Percentiles rank a stretch among this genome's conserved stretches.
Conservation (phyloP, 306 rosid genomes). For the Rubus idaeus region DNA sequence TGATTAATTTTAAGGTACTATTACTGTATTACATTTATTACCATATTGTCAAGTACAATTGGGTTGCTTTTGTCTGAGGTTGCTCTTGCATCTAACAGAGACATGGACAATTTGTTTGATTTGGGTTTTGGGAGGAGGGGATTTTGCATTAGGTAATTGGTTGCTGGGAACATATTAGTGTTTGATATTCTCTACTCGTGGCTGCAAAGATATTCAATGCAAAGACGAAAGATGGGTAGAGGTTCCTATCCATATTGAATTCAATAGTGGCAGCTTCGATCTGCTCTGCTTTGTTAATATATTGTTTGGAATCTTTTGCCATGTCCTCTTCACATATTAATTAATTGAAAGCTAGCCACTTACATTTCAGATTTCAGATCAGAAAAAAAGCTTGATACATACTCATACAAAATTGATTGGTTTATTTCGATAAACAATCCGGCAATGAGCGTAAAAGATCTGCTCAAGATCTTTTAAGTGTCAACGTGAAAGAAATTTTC, state of each 20-base stretch:
- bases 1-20: not conserved
- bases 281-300: not conserved
- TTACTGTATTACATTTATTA: too few relatives aligned
- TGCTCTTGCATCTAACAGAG: constrained; percentile 1
- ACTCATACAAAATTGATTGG: not conserved
- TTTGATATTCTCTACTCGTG: not conserved
- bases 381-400: not conserved
- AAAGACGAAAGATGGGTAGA: constrained; percentile 7
- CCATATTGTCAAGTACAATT: not conserved
- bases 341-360: not conserved
- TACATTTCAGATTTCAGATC: not conserved
- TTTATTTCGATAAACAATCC: not conserved
- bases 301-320: constrained; percentile 1
- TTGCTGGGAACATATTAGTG: not conserved
- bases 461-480: not conserved
- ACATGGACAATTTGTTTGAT: not conserved
- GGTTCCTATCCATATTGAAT: constrained; percentile 30
- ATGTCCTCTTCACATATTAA: constrained; percentile 8
- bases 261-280: constrained; percentile 1
- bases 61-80: not conserved
- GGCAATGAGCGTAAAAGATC: not conserved
- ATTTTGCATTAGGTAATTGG: not conserved
- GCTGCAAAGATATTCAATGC: constrained; percentile 23
- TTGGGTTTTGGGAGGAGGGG: not conserved
- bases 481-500: too few relatives aligned